Evolutionary conservation across 208 protist genomes (phyloP).

Genomic region (Trypanosoma scelopori): DNA sequence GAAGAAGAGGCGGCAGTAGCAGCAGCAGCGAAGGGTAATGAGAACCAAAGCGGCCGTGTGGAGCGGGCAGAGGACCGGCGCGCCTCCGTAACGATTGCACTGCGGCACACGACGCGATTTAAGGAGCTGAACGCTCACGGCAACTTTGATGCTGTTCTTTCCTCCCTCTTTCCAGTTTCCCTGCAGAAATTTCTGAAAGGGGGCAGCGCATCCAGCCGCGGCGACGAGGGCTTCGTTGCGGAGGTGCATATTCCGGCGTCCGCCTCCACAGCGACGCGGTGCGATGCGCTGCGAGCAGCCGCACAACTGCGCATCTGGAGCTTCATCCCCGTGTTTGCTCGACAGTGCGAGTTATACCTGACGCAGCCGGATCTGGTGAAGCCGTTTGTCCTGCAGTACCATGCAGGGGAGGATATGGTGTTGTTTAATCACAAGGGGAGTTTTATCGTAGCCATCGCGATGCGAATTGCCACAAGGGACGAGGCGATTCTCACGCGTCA

Average conservation of each 20-base stretch:
- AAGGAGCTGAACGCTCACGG: constrained; percentile 25
- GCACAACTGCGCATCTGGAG: constrained; percentile 23
- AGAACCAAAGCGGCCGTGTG: not conserved
- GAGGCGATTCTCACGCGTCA: constrained; percentile 24
- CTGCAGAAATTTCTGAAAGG: constrained; percentile 4
- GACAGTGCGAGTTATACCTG: constrained; percentile 24
- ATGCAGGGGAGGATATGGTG: constrained; percentile 25
- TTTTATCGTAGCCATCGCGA: constrained; percentile 26
- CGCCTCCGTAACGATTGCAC: constrained; percentile 13
- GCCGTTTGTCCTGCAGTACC: constrained; percentile 27
- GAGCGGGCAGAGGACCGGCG: not conserved
- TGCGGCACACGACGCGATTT: constrained; percentile 29
- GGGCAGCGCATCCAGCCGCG: not conserved
- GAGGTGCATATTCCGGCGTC: constrained; percentile 18
- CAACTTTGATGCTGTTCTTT: constrained; percentile 37
- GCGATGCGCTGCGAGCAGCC: constrained; percentile 8
- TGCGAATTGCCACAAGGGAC: constrained; percentile 20
- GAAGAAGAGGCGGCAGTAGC: not conserved
- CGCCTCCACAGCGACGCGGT: not conserved
- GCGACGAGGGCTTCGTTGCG: constrained; percentile 4
- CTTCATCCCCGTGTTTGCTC: constrained; percentile 25
- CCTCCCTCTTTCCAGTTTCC: constrained; percentile 4
- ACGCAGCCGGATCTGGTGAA: constrained; percentile 9
- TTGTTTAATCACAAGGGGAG: constrained; percentile 23
- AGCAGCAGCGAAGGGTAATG: not conserved